phyloP scores from a whole-genome alignment of 345 rosid species.

The Hevea brasiliensis region DNA sequence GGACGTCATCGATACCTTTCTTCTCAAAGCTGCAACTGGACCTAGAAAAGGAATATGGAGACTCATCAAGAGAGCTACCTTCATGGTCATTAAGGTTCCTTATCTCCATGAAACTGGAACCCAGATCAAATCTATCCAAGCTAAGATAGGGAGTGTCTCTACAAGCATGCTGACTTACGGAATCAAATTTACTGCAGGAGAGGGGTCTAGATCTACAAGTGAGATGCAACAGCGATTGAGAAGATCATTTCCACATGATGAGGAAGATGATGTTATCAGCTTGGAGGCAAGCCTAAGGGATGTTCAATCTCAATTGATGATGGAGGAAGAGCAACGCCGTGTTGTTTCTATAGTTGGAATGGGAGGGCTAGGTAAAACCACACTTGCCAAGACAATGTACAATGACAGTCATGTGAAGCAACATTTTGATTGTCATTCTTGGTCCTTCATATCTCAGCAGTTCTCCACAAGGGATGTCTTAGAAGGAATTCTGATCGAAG shows the following conservation, averaged over 20 bases:
- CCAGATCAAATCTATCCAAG: neutral
- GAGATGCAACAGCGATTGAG: neutral
- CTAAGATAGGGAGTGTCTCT: neutral
- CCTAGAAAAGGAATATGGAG: neutral
- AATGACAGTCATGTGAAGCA: neutral
- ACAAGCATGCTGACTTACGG: neutral
- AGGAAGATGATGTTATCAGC: neutral
- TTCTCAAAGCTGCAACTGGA: neutral
- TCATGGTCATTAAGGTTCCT: neutral
- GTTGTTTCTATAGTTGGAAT: neutral
- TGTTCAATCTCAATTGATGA: neutral
- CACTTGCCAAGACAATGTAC: conserved; percentile 5
- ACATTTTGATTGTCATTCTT: neutral
- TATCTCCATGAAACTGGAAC: neutral
- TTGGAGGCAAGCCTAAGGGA: neutral
- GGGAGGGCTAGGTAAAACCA: neutral
- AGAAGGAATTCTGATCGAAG: neutral
- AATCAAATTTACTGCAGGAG: neutral
- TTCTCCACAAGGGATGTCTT: neutral
- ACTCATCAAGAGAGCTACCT: neutral
- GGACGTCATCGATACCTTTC: neutral
- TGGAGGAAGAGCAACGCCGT: neutral
- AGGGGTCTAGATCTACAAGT: neutral
- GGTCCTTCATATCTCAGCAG: neutral
- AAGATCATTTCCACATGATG: neutral